Conservation (phyloP, 768 basidiomycete genomes). For the Suillus paluster region DNA sequence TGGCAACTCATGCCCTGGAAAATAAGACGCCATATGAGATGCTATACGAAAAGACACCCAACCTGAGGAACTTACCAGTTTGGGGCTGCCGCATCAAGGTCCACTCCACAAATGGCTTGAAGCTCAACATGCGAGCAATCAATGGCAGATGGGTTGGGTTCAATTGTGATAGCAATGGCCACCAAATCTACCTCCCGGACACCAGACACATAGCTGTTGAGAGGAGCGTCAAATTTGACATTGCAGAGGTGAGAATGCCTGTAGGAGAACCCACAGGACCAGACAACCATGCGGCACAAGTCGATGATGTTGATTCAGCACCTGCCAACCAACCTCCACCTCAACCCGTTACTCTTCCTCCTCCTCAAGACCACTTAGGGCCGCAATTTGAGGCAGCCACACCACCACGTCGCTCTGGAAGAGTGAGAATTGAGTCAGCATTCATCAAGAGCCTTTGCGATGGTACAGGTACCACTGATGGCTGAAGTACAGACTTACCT, state of each 20-base stretch:
- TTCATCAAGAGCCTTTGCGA: slow-evolving; percentile 2
- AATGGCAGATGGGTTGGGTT: slow-evolving; percentile 41
- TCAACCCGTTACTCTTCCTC: too few species aligned
- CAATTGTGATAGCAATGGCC: slow-evolving; percentile 36
- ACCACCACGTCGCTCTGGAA: background rate
- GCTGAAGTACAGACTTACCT: background rate
- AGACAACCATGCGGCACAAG: too few species aligned
- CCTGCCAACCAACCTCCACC: too few species aligned
- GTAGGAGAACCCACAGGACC: too few species aligned
- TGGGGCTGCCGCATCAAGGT: slow-evolving; percentile 17
- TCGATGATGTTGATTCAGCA: too few species aligned
- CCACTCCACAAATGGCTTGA: slow-evolving; percentile 17
- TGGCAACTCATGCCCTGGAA: slow-evolving; percentile 29
- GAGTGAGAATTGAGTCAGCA: background rate
- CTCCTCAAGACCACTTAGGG: background rate
- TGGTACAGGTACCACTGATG: background rate
- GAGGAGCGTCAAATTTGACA: slow-evolving; percentile 15
- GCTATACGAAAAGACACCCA: slow-evolving; percentile 15
- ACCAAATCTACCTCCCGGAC: slow-evolving; percentile 15
- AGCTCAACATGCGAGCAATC: slow-evolving; percentile 30
- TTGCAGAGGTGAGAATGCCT: background rate
- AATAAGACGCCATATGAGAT: slow-evolving; percentile 27
- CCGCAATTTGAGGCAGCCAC: slow-evolving; percentile 2
- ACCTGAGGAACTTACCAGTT: slow-evolving; percentile 14
- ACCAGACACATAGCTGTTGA: slow-evolving; percentile 14